These are phyloP conservation scores for Yamadazyma sp. DNA, from an alignment of 1,139 yeast genomes.

Conservation along the genomic window DNA sequence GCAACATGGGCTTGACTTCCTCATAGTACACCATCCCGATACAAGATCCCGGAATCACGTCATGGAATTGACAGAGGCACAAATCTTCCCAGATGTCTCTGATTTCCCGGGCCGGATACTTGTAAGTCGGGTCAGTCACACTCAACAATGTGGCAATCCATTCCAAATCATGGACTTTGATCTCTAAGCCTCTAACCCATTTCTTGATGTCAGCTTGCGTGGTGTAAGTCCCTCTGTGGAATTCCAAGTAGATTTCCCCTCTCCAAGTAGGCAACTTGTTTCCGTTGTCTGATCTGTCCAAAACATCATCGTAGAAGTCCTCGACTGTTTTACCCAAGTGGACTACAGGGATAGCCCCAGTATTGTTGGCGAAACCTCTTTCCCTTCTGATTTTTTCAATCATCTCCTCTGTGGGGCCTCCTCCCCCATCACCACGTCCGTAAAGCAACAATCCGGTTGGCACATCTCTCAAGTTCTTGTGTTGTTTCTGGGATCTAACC, in stretches of 20 bases:
- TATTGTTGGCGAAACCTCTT: conserved; percentile 80
- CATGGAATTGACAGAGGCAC: conserved; percentile 91
- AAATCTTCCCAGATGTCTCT: conserved; percentile 83
- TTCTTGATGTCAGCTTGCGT: conserved; percentile 86
- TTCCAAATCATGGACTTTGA: conserved; percentile 82
- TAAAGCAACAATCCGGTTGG: conserved; percentile 79
- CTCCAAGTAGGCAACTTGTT: conserved; percentile 76
- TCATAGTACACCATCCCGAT: conserved; percentile 91
- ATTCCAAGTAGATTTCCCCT: conserved; percentile 92
- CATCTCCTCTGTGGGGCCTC: conserved; percentile 95
- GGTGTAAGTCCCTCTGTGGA: conserved; percentile 96
- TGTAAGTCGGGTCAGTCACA: conserved; percentile 48
- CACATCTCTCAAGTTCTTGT: conserved; percentile 77
- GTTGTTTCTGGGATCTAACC: conserved; percentile 72
- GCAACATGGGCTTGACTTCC: conserved; percentile 84
- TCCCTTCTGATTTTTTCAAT: conserved; percentile 87
- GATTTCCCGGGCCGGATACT: conserved; percentile 69
- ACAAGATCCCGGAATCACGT: conserved; percentile 94
- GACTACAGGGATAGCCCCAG: conserved; percentile 79
- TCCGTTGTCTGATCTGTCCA: conserved; percentile 66
- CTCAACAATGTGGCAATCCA: conserved; percentile 78
- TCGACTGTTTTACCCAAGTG: conserved; percentile 75
- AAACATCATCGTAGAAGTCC: conserved; percentile 71
- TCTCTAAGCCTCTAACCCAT: conserved; percentile 76
- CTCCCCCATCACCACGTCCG: conserved; percentile 98